Percentiles rank a stretch among this genome's conserved stretches.
Evolutionary conservation across 179 eudicot genomes (phyloP).

Genomic region (Corrigiola litoralis): DNA sequence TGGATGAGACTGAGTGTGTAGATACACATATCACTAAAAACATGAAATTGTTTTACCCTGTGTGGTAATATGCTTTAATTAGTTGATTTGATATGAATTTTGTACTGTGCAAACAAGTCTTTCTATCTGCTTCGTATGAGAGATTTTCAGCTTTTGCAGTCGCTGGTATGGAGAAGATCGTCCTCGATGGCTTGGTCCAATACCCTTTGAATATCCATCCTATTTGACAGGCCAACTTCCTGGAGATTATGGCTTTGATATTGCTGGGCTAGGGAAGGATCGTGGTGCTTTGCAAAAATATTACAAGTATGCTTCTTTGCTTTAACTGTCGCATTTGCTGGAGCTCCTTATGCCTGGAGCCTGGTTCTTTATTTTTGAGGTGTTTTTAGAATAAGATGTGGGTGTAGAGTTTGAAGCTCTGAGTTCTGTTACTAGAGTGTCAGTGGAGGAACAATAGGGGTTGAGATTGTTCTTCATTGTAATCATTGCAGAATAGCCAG

Average conservation of each 20-base stretch:
- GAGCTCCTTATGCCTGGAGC: not conserved
- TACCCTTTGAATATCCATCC: constrained; percentile 74
- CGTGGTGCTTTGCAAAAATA: constrained; percentile 58
- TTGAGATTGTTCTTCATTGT: too few relatives aligned
- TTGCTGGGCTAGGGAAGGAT: constrained; percentile 81
- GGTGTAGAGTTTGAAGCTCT: not conserved
- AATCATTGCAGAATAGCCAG: too few relatives aligned
- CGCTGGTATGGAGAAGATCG: constrained; percentile 89
- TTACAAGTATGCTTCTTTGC: constrained; percentile 57
- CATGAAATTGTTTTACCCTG: not conserved
- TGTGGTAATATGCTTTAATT: not conserved
- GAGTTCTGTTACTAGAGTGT: not conserved
- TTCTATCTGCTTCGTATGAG: not conserved
- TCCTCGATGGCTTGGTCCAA: constrained; percentile 98
- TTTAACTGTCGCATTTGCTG: not conserved
- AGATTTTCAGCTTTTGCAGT: constrained; percentile 31
- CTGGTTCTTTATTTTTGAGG: not conserved
- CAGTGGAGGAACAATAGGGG: too few relatives aligned
- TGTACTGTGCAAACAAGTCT: not conserved
- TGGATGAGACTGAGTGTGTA: too few relatives aligned
- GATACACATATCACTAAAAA: not conserved
- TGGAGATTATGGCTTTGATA: constrained; percentile 96
- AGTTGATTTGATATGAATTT: not conserved
- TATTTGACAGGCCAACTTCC: constrained; percentile 87
- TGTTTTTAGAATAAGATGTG: not conserved